Evolutionary conservation across 2,329 filamentous ascomycete genomes (phyloP), one percentile per base, ranked within the genome.

Genomic region (Alternaria dauci): DNA sequence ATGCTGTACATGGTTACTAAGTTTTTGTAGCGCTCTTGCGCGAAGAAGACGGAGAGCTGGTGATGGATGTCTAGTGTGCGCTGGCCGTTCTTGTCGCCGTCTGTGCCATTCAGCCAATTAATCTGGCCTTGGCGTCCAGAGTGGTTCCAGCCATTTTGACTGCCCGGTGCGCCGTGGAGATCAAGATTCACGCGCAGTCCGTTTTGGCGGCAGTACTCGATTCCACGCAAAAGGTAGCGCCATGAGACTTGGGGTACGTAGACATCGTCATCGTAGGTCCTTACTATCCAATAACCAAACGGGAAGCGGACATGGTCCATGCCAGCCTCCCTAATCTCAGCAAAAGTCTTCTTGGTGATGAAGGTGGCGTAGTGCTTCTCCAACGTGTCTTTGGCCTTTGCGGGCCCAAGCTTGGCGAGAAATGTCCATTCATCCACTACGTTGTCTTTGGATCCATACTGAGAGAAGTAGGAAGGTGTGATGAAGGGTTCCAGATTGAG

Each of bases 141-240:
- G 78, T 99, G 95, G 71, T 97, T 97, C 94, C 94, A 98, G 2
- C 95, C 95, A 72, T 99, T 99, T 75, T 98, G 95, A 62, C 91
- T 94, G 0, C 95, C 95, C 0, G 94, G 94, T 0, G 95, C 83
- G n/a, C 86, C 93, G 80, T 99, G 95, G 5, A 97, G 81, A 77
- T 99, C 95, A 4, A 99, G 87, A 65, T 98, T 98, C 41, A 99
- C 88, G 2, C 95, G 90, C 5, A 99, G 83, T 0, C 95, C 95
- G 76, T 97, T 91, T 74, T 96, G 94, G 26, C 95, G 90, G 44
- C 91, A 92, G 86, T 92, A 99, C 78, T 99, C 95, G 67, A 99
- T 97, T 9, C 86, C 92, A 16, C 95, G 89, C 9, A 99, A 86
- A 2, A 99, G 88, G 74, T 99, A 99, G 12, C 95, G 87, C 94